A percentile compares a stretch with the other conserved stretches of the same genome.
phyloP scores from a whole-genome alignment of 129 eudicot species.

The Saposhnikovia divaricata region DNA sequence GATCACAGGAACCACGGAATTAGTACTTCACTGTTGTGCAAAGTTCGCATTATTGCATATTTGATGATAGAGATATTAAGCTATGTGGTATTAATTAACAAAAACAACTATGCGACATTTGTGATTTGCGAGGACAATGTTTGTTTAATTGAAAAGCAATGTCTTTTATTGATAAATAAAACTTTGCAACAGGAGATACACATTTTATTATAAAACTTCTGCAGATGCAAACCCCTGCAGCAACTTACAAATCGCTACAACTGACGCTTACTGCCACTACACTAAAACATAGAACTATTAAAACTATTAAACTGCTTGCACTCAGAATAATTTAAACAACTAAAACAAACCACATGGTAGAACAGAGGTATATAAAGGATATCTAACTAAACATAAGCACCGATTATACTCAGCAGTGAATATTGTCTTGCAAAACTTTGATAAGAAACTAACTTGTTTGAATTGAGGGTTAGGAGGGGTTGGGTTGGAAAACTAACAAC shows the following conservation, averaged over 20 bases:
- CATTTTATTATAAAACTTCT: neutral
- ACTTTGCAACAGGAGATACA: neutral
- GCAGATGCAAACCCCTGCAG: neutral
- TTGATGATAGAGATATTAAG: neutral
- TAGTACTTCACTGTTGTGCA: neutral
- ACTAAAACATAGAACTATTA: neutral
- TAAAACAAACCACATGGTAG: neutral
- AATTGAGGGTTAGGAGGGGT: too few relatives aligned
- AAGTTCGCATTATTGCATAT: neutral
- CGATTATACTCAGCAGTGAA: neutral
- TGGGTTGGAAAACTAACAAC: too few relatives aligned
- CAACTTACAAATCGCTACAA: neutral
- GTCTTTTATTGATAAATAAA: neutral
- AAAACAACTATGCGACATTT: neutral
- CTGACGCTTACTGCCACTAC: neutral
- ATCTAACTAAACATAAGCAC: neutral
- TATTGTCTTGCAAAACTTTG: neutral
- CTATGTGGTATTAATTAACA: too few relatives aligned
- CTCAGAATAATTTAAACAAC: neutral
- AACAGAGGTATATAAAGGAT: neutral
- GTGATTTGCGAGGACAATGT: neutral
- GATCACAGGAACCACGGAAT: neutral
- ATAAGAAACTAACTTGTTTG: too few relatives aligned
- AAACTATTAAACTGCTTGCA: neutral
- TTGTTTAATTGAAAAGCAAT: neutral